Percentiles rank a stretch among this genome's conserved stretches.
These are phyloP conservation scores for Pleurotus tuoliensis DNA, from an alignment of 768 basidiomycete genomes.

Conservation along the genomic window DNA sequence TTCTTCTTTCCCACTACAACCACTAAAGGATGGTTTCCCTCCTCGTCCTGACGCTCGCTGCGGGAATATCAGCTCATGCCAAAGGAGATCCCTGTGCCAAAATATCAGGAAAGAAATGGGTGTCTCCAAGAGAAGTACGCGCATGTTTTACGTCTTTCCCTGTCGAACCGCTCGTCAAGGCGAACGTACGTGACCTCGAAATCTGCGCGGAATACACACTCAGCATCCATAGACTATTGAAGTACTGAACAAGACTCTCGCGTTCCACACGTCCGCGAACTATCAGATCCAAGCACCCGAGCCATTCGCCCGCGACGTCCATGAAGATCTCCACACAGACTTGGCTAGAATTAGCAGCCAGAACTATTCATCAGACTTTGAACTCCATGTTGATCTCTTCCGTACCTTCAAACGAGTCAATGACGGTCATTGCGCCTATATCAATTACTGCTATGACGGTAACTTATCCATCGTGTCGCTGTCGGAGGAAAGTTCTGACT, in stretches of 20 bases:
- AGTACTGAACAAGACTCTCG: slow-evolving; percentile 51
- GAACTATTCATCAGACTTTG: slow-evolving; percentile 46
- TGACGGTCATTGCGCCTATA: slow-evolving; percentile 56
- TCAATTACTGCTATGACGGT: slow-evolving; percentile 55
- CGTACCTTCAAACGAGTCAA: slow-evolving; percentile 49
- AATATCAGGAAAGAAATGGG: slow-evolving; percentile 55
- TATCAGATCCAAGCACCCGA: slow-evolving; percentile 52
- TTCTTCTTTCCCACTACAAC: not conserved
- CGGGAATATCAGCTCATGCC: not conserved
- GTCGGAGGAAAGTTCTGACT: not conserved
- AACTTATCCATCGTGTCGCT: slow-evolving; percentile 11
- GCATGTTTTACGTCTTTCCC: slow-evolving; percentile 48
- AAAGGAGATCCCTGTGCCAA: slow-evolving; percentile 43
- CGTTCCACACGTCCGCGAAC: slow-evolving; percentile 61
- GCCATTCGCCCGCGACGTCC: slow-evolving; percentile 51
- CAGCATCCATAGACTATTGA: slow-evolving; percentile 42
- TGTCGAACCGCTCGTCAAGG: slow-evolving; percentile 41
- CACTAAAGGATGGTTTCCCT: not conserved
- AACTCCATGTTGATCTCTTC: slow-evolving; percentile 53
- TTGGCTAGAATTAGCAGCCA: slow-evolving; percentile 41
- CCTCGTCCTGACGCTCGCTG: not conserved
- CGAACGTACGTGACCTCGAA: slow-evolving; percentile 36
- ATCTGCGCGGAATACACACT: not conserved
- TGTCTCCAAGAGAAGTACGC: slow-evolving; percentile 45
- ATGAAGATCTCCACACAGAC: slow-evolving; percentile 51